Evolutionary conservation across 2,329 filamentous ascomycete genomes (phyloP).

Genomic region (Pezicula carpinea): DNA sequence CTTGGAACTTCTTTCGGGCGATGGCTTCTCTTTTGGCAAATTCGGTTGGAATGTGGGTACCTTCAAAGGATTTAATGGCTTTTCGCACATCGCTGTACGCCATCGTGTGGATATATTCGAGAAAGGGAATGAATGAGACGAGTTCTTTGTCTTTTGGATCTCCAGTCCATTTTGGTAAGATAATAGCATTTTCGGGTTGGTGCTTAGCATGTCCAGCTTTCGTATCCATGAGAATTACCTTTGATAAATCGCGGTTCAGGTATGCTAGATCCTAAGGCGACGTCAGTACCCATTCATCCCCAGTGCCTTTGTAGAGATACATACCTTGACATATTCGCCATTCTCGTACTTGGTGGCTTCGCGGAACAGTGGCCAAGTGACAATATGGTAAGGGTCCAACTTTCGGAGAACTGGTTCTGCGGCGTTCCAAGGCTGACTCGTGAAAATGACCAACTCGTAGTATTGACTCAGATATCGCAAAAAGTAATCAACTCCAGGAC

Average conservation of each 20-base stretch:
- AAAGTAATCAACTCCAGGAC: conserved; percentile 95
- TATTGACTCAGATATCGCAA: conserved; percentile 94
- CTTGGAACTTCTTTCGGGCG: conserved; percentile 79
- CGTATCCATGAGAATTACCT: conserved; percentile 92
- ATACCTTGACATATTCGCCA: conserved; percentile 91
- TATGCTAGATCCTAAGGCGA: conserved; percentile 79
- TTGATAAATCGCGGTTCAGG: conserved; percentile 91
- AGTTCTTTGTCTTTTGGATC: conserved; percentile 79
- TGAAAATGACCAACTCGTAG: conserved; percentile 97
- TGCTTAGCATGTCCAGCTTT: conserved; percentile 74
- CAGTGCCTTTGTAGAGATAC: conserved; percentile 17
- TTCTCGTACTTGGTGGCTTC: conserved; percentile 98
- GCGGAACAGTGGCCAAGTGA: conserved; percentile 90
- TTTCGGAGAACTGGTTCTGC: conserved; percentile 88
- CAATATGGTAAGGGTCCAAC: conserved; percentile 89
- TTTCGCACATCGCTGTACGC: conserved; percentile 82
- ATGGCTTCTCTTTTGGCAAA: conserved; percentile 85
- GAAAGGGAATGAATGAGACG: conserved; percentile 86
- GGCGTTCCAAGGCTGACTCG: conserved; percentile 75
- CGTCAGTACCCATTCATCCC: conserved; percentile 17
- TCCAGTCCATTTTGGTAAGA: conserved; percentile 87
- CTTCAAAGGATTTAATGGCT: conserved; percentile 82
- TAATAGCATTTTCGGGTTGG: conserved; percentile 95
- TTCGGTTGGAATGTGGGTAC: conserved; percentile 82
- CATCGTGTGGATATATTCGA: conserved; percentile 96